A percentile compares a stretch with the other conserved stretches of the same genome.
Evolutionary conservation across 345 rosid species (phyloP).

Genomic region (Geranium rotundifolium): DNA sequence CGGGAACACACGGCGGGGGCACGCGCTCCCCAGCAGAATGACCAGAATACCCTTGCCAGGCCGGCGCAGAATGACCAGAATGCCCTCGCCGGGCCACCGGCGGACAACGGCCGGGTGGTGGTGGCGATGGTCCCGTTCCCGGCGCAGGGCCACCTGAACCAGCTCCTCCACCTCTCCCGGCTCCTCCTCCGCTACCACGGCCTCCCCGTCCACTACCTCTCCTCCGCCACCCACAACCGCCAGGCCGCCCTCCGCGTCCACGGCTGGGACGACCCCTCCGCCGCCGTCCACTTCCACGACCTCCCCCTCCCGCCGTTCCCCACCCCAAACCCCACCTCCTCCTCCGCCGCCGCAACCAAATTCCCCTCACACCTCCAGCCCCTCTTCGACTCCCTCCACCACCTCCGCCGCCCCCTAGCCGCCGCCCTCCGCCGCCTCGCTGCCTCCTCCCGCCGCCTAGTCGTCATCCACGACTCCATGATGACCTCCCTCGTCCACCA

Average conservation of each 20-base stretch:
- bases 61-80: neutral
- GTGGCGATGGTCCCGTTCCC: conserved; percentile 39
- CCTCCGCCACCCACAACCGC: conserved; percentile 31
- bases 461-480: conserved; percentile 32
- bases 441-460: conserved; percentile 10
- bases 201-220: conserved; percentile 31
- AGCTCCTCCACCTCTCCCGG: conserved; percentile 43
- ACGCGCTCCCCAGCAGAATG: too few relatives aligned
- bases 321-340: conserved; percentile 23
- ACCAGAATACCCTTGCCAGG: too few relatives aligned
- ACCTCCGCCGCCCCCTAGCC: conserved; percentile 20
- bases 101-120: neutral
- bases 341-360: conserved; percentile 18
- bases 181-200: conserved; percentile 21
- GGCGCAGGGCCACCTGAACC: conserved; percentile 48
- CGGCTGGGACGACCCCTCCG: conserved; percentile 17
- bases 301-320: conserved; percentile 20
- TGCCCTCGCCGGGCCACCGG: neutral
- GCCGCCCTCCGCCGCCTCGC: conserved; percentile 19
- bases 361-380: conserved; percentile 42
- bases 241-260: conserved; percentile 29
- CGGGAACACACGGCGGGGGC: too few relatives aligned
- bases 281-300: conserved; percentile 25
- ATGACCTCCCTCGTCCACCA: conserved; percentile 35
- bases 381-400: conserved; percentile 16